Percentiles rank a stretch among this genome's conserved stretches.
These are phyloP conservation scores for Amphirosellinia nigrospora DNA, from an alignment of 495 filamentous ascomycete genomes.

Conservation along the genomic window DNA sequence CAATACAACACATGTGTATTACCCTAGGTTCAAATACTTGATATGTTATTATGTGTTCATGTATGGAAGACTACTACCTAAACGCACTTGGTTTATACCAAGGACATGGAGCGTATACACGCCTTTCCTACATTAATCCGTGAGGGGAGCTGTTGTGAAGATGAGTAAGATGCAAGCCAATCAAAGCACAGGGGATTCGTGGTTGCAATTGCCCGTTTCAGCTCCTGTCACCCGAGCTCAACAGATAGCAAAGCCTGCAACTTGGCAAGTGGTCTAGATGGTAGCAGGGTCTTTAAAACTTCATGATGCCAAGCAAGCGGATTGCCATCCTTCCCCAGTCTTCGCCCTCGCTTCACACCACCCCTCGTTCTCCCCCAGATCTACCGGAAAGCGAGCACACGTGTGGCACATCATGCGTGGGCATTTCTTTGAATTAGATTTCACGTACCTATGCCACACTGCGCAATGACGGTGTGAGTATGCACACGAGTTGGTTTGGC, in stretches of 20 bases:
- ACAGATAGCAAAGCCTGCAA: neutral
- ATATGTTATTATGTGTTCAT: neutral
- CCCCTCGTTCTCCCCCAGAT: constrained; percentile 17
- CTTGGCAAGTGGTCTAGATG: constrained; percentile 10
- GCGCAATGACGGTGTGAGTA: constrained; percentile 10
- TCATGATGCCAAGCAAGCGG: constrained; percentile 5
- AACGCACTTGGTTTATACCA: neutral
- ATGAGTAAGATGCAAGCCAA: neutral
- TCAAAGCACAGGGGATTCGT: neutral
- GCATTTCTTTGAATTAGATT: constrained; percentile 19
- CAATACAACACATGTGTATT: neutral
- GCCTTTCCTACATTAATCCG: neutral
- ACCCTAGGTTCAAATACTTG: neutral
- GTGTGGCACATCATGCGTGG: constrained; percentile 4
- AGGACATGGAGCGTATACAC: neutral
- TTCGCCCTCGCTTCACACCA: neutral
- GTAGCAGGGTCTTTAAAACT: neutral
- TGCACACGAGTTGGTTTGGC: neutral
- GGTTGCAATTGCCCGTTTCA: neutral
- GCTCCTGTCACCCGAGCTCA: neutral
- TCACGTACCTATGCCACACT: neutral
- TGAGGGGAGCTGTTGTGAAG: neutral
- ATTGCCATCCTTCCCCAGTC: neutral
- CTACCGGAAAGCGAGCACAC: constrained; percentile 2
- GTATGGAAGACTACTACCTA: neutral